Evolutionary conservation across 2,329 filamentous ascomycete genomes (phyloP), one percentile per base, ranked within the genome.

Genomic region (Massarina eburnea): DNA sequence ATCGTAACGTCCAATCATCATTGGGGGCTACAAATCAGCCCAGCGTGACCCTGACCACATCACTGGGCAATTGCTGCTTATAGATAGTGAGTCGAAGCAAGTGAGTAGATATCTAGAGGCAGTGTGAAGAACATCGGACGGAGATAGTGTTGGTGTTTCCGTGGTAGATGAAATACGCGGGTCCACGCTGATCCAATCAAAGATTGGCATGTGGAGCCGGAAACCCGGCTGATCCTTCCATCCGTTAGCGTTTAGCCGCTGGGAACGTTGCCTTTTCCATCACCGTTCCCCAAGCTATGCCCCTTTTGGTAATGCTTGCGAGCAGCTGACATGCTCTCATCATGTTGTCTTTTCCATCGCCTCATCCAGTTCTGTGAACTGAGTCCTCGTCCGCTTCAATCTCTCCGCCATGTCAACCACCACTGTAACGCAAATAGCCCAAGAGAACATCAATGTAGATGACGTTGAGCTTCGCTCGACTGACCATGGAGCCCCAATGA

Each of bases 391-490:
- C 6, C 7, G 17, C 8, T 8, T 3, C 21, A 17, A 14, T 14
- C 15, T 33, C 21, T 26, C 17, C 22, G 26, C 3, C 9, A 47
- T 47, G 45, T 39, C 45, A 18, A 47, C 34, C 4, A 39, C 27
- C 10, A 32, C 45, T 3, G 35, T 42, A 14, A 8, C 36, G 12
- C 32, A 43, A 5, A 27, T 27, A 10, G 30, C 32, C 12, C 18
- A 15, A n/a, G 33, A 36, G 17, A 20, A 12, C 7, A 5, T 6
- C 22, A n/a, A 18, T 17, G n/a, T 8, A 8, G 18, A 15, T 32
- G 39, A 39, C 12, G 38, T 43, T 35, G 46, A 52, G 34, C 29
- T 49, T 17, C 43, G 41, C 17, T 32, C 46, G 3, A n/a, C 43
- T 18, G 26, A 29, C 7, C 27, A 22, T n/a, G 19, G 3, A 21